These are phyloP conservation scores for Moricandia arvensis DNA, from an alignment of 345 rosid species.

Conservation along the genomic window DNA sequence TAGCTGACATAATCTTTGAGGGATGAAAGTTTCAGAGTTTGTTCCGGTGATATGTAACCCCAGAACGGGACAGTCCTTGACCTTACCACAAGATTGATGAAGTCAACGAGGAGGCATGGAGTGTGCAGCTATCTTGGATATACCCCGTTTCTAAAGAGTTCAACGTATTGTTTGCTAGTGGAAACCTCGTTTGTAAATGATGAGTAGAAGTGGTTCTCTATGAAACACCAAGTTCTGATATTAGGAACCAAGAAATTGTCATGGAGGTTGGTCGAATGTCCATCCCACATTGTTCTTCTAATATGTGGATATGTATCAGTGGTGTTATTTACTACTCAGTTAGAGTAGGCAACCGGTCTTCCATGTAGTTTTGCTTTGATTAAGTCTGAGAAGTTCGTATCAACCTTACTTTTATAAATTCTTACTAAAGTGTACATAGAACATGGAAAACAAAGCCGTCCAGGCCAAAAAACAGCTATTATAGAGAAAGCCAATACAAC, in stretches of 20 bases:
- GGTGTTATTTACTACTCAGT: not conserved
- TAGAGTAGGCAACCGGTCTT: not conserved
- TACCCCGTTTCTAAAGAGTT: not conserved
- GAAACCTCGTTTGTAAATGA: not conserved
- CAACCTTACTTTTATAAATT: too few relatives aligned
- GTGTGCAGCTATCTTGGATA: not conserved
- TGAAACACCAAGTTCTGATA: not conserved
- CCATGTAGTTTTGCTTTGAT: not conserved
- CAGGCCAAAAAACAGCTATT: too few relatives aligned
- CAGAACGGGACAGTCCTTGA: not conserved
- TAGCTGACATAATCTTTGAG: not conserved
- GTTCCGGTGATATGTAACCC: not conserved
- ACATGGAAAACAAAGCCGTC: too few relatives aligned
- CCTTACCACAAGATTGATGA: not conserved
- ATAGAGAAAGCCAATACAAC: too few relatives aligned
- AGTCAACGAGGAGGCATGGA: not conserved
- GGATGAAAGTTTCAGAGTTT: too few relatives aligned
- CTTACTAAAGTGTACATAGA: too few relatives aligned
- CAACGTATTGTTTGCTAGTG: not conserved
- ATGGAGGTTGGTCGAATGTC: not conserved
- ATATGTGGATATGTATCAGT: not conserved
- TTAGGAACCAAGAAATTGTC: not conserved
- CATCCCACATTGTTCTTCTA: not conserved
- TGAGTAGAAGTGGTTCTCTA: not conserved
- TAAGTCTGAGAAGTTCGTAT: not conserved